These are phyloP conservation scores for Penicillium pancosmium DNA, from an alignment of 495 filamentous ascomycete genomes.

Conservation along the genomic window DNA sequence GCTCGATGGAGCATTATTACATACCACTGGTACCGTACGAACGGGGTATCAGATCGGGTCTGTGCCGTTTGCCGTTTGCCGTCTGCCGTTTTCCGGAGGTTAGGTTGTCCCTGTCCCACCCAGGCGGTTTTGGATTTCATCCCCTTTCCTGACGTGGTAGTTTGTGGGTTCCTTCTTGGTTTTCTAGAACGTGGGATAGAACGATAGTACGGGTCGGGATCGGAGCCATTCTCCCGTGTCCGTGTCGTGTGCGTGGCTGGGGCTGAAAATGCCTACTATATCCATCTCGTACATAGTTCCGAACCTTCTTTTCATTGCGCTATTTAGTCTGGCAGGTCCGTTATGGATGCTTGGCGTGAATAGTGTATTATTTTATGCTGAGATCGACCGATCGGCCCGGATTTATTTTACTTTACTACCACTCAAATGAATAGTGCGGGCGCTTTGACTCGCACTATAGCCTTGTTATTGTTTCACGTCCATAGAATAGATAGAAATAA, in stretches of 20 bases:
- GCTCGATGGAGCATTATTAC: not conserved
- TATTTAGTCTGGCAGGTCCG: no score
- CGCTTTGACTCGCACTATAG: not conserved
- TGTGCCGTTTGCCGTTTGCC: conserved; percentile 1
- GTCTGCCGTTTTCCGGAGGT: conserved; percentile 5
- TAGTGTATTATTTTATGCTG: not conserved
- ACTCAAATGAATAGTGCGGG: not conserved
- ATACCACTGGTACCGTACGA: not conserved
- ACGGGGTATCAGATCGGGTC: not conserved
- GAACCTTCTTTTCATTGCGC: no score
- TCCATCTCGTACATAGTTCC: no score
- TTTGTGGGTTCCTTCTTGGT: not conserved
- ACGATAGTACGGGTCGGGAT: no score
- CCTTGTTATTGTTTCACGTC: not conserved
- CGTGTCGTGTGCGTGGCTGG: no score
- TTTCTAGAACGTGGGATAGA: not conserved
- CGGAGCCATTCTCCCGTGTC: no score
- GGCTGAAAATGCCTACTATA: no score
- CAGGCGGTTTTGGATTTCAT: not conserved
- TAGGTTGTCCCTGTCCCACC: not conserved
- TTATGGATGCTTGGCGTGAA: no score
- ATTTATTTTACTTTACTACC: not conserved
- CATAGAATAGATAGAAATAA: not conserved
- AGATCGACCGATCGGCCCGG: conserved; percentile 2
- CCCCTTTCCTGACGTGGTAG: not conserved